Evolutionary conservation across 148 eudicot species (phyloP).

Genomic region (Dianthus caryophyllus): DNA sequence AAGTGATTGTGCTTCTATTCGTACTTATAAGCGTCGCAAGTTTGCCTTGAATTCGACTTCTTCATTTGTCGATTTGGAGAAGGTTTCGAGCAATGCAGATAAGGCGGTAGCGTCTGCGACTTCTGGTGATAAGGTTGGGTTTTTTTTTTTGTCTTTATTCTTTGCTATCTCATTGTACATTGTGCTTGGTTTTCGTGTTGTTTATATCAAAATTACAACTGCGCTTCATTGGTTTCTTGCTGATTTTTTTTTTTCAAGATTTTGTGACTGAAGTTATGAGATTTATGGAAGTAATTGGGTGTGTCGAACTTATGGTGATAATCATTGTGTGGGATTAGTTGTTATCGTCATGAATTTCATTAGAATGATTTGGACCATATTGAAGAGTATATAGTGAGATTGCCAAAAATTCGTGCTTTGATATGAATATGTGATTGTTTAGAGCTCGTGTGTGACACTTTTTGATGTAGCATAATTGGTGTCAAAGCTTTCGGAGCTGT

Average conservation of each 20-base stretch:
- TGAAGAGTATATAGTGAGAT: background rate
- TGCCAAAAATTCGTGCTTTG: too few relatives aligned
- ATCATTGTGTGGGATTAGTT: background rate
- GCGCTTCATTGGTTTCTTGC: background rate
- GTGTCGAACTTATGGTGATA: background rate
- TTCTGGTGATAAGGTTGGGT: conserved; percentile 5
- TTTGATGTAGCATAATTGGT: background rate
- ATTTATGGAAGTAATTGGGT: background rate
- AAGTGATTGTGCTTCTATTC: background rate
- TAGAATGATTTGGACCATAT: background rate
- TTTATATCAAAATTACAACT: background rate
- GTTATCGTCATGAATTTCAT: background rate
- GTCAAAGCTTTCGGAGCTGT: background rate
- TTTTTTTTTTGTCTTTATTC: background rate
- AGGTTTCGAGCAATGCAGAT: background rate
- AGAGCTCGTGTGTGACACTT: background rate
- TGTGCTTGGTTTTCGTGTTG: background rate
- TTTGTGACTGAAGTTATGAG: background rate
- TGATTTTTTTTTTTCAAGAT: conserved; percentile 25
- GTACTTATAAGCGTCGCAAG: conserved; percentile 7
- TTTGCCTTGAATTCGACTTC: background rate
- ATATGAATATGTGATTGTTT: background rate
- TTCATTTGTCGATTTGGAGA: background rate
- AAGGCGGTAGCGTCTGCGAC: background rate
- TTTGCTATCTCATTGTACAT: background rate